Evolutionary conservation across 2,329 filamentous ascomycete species (phyloP), one percentile per base, ranked within the genome.

Genomic region (Simplicillium sp.): DNA sequence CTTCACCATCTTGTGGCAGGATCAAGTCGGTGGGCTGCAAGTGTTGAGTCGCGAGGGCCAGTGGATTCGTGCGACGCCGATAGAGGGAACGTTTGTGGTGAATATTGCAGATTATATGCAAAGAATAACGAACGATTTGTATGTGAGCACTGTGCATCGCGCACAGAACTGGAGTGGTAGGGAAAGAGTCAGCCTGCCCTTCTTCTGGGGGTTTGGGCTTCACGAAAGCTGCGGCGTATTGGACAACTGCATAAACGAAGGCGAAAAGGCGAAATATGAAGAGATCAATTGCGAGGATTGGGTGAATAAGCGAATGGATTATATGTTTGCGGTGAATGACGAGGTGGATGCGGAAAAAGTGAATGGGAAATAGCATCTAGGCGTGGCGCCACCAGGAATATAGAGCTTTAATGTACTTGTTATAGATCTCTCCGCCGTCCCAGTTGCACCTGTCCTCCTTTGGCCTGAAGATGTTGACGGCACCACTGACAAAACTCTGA

Each of bases 91-190:
- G 0, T 60, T 72, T 36, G 67, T 74, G 13, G 66, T 74, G n/a
- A 74, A 74, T 39, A 65, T 73, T 14, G 71, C 62, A 6, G 68
- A 74, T 48, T 70, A 65, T 40, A 51, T 74, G 45, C 68, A 70
- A 60, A 60, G 69, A 13, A 68, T 67, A 55, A 71, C 68, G 1
- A 74, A 74, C 41, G 70, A 66, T 14, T 43, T 54, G 36, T 73
- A 70, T 41, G 59, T 68, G 40, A 68, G 63, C 35, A 71, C 67
- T 0, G 60, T 73, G n/a, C 70, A 72, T 45, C 54, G 67, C 2
- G 68, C 66, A 2, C 59, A 66, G 29, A 73, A 71, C 38, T 46
- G 53, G 17, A 59, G 57, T 7, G 57, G 51, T 0, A 50, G 54
- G 14, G 63, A 66, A 42, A 54, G 67, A 11, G 58, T 69, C 40